These are phyloP conservation scores for Colletotrichum sp. DNA, from an alignment of 2,329 filamentous ascomycete species.

Conservation along the genomic window DNA sequence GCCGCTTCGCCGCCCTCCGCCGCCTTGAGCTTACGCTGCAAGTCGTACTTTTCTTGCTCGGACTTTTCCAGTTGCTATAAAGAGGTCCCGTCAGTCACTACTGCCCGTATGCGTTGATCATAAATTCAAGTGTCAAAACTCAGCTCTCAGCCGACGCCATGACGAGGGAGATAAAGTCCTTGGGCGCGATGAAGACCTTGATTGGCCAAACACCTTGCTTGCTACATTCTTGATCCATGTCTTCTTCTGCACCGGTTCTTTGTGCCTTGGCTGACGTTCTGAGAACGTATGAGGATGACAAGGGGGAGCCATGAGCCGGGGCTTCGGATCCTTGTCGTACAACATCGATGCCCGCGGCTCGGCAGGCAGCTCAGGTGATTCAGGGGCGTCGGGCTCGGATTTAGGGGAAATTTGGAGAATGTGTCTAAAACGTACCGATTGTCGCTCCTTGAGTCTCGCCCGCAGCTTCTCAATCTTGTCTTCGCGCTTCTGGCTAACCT, in stretches of 20 bases:
- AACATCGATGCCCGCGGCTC: background rate
- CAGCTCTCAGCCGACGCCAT: background rate
- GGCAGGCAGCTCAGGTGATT: background rate
- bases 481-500: slow-evolving; percentile 43
- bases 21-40: slow-evolving; percentile 60
- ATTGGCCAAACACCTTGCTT: background rate
- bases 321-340: slow-evolving; percentile 4
- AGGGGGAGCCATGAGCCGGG: background rate
- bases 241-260: background rate
- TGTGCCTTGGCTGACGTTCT: background rate
- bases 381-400: background rate
- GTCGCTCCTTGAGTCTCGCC: slow-evolving; percentile 58
- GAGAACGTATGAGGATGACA: background rate
- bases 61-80: slow-evolving; percentile 62
- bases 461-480: slow-evolving; percentile 66
- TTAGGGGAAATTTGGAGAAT: background rate
- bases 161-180: background rate
- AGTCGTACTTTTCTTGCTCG: slow-evolving; percentile 60
- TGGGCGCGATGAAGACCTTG: background rate
- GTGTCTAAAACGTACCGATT: slow-evolving; percentile 56
- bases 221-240: background rate
- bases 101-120: background rate
- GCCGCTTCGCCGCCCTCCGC: slow-evolving; percentile 53
- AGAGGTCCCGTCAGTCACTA: slow-evolving; percentile 25
- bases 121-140: background rate